A percentile compares a stretch with the other conserved stretches of the same genome.
Evolutionary conservation across 2,329 filamentous ascomycete genomes (phyloP).

Genomic region (Clonostachys sp.): DNA sequence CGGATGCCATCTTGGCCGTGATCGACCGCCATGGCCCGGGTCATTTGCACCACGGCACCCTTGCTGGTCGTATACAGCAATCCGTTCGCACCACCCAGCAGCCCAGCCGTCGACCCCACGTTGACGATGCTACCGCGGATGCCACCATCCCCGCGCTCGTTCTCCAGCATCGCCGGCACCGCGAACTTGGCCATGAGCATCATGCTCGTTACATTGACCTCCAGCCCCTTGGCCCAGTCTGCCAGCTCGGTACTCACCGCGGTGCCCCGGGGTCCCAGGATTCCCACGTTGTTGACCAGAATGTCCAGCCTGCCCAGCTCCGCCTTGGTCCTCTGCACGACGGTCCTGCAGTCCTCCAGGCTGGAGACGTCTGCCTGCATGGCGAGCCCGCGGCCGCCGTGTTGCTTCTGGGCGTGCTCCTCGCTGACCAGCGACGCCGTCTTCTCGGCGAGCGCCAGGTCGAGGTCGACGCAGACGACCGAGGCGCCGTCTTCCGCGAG

Average conservation of each 20-base stretch:
- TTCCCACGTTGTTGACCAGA: slow-evolving; percentile 60
- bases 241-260: slow-evolving; percentile 56
- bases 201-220: slow-evolving; percentile 63
- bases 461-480: slow-evolving; percentile 54
- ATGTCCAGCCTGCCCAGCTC: slow-evolving; percentile 56
- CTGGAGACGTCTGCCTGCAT: slow-evolving; percentile 50
- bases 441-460: slow-evolving; percentile 39
- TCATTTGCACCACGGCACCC: slow-evolving; percentile 45
- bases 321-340: slow-evolving; percentile 32
- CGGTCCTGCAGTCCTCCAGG: slow-evolving; percentile 40
- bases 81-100: slow-evolving; percentile 37
- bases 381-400: slow-evolving; percentile 32
- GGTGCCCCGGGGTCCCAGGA: slow-evolving; percentile 53
- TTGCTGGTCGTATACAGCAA: slow-evolving; percentile 42
- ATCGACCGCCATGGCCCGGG: slow-evolving; percentile 44
- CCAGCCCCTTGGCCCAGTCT: slow-evolving; percentile 50
- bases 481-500: slow-evolving; percentile 53
- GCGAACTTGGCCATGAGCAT: slow-evolving; percentile 58
- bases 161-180: slow-evolving; percentile 54
- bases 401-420: not conserved
- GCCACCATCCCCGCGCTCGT: slow-evolving; percentile 20
- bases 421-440: slow-evolving; percentile 48
- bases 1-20: slow-evolving; percentile 38
- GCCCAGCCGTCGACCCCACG: slow-evolving; percentile 56
- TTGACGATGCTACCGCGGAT: slow-evolving; percentile 51